A percentile compares a stretch with the other conserved stretches of the same genome.
phyloP scores from a whole-genome alignment of 2,329 filamentous ascomycete genomes.

The Trichoderma endophyticum region DNA sequence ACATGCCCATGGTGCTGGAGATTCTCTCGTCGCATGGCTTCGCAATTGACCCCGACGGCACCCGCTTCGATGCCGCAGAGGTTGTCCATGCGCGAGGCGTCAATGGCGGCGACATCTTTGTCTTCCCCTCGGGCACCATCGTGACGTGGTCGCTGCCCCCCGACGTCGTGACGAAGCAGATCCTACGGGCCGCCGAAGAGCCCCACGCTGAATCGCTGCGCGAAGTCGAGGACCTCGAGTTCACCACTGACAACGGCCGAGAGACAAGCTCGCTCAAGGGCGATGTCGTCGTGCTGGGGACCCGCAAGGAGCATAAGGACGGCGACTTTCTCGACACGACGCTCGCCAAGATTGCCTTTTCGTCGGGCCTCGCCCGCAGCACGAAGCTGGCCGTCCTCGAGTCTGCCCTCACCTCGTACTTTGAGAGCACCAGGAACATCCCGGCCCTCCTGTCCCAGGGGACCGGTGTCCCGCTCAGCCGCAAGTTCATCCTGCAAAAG shows the following conservation, averaged over 20 bases:
- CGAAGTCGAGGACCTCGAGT: slow-evolving; percentile 89
- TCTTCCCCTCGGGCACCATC: slow-evolving; percentile 91
- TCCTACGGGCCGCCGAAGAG: slow-evolving; percentile 73
- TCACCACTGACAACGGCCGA: slow-evolving; percentile 68
- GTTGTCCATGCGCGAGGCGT: slow-evolving; percentile 61
- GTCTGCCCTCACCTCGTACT: slow-evolving; percentile 75
- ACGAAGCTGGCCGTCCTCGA: slow-evolving; percentile 94
- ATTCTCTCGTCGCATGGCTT: slow-evolving; percentile 59
- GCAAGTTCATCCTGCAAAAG: slow-evolving; percentile 83
- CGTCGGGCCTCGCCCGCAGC: slow-evolving; percentile 84
- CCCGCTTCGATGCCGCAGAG: slow-evolving; percentile 58
- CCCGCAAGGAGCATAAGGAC: slow-evolving; percentile 52
- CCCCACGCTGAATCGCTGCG: slow-evolving; percentile 65
- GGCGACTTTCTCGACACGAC: slow-evolving; percentile 56
- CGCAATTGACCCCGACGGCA: slow-evolving; percentile 58
- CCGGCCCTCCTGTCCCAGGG: slow-evolving; percentile 72
- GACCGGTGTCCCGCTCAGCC: slow-evolving; percentile 42
- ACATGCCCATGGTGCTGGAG: slow-evolving; percentile 58
- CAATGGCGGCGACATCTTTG: slow-evolving; percentile 80
- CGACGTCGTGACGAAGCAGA: slow-evolving; percentile 68
- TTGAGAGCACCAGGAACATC: slow-evolving; percentile 80
- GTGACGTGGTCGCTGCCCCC: slow-evolving; percentile 88
- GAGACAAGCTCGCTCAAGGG: slow-evolving; percentile 78
- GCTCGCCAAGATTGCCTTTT: slow-evolving; percentile 93
- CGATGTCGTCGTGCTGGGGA: slow-evolving; percentile 86